Evolutionary conservation across 805 yeast genomes (phyloP).

Genomic region (Yarrowia sp.): DNA sequence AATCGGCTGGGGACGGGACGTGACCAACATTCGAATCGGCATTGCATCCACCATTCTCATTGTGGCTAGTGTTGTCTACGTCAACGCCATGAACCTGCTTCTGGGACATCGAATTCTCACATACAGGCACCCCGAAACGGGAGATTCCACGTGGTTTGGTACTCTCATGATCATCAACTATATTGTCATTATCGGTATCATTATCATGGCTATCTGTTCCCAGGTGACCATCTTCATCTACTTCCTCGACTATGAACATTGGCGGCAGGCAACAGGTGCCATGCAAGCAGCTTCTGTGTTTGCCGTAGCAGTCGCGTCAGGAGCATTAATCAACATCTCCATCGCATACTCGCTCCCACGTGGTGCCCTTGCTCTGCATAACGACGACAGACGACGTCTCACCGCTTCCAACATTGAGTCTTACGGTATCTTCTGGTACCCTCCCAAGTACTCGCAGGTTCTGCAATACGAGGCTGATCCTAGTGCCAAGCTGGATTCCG

Average conservation of each 20-base stretch:
- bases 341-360: constrained; percentile 45
- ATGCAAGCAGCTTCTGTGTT: constrained; percentile 51
- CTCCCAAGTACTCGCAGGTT: constrained; percentile 21
- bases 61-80: constrained; percentile 53
- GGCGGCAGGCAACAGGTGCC: constrained; percentile 51
- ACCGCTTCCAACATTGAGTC: constrained; percentile 23
- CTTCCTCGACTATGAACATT: constrained; percentile 47
- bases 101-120: constrained; percentile 71
- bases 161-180: constrained; percentile 49
- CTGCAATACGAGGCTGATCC: constrained; percentile 15
- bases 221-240: constrained; percentile 60
- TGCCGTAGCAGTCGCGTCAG: constrained; percentile 49
- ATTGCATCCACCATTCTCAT: constrained; percentile 55
- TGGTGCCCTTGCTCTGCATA: constrained; percentile 11
- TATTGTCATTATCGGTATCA: constrained; percentile 51
- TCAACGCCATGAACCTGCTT: constrained; percentile 58
- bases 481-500: constrained; percentile 20
- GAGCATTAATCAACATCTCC: constrained; percentile 49
- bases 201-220: constrained; percentile 66
- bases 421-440: constrained; percentile 8
- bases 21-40: constrained; percentile 49
- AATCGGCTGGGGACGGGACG: constrained; percentile 54
- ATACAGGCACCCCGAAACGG: constrained; percentile 73
- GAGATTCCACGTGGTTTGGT: constrained; percentile 47
- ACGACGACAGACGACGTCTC: constrained; percentile 8